Evolutionary conservation across 805 yeast species (phyloP).

Genomic region (Hanseniaspora pseudoguilliermondii): DNA sequence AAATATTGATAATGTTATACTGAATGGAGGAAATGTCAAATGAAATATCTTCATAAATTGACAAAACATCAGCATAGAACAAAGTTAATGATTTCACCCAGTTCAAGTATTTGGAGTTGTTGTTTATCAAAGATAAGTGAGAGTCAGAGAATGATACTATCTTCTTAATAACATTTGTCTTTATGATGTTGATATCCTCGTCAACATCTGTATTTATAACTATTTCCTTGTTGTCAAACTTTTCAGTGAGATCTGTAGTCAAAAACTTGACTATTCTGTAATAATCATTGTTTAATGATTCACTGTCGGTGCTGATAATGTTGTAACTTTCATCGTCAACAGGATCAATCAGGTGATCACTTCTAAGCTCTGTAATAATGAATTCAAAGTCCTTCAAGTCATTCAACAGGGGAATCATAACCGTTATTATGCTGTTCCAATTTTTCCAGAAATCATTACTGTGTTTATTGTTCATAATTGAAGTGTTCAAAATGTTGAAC

Average conservation of each 20-base stretch:
- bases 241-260: not conserved
- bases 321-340: not conserved
- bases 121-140: not conserved
- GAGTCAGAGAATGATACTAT: not conserved
- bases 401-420: not conserved
- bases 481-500: not conserved
- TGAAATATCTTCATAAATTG: not conserved
- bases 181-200: not conserved
- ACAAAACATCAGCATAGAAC: not conserved
- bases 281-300: not conserved
- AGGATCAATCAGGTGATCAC: not conserved
- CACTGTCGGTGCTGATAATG: not conserved
- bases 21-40: not conserved
- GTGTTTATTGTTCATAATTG: not conserved
- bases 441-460: constrained; percentile 13
- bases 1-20: not conserved
- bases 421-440: constrained; percentile 4
- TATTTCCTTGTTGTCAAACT: not conserved
- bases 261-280: not conserved
- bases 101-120: not conserved
- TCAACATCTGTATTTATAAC: not conserved
- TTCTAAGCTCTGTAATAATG: not conserved
- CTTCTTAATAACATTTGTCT: not conserved
- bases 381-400: not conserved
- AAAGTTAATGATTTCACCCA: constrained; percentile 1